A percentile compares a stretch with the other conserved stretches of the same genome.
Conservation (phyloP, 768 basidiomycete genomes). For the Tulasnella sp. region DNA sequence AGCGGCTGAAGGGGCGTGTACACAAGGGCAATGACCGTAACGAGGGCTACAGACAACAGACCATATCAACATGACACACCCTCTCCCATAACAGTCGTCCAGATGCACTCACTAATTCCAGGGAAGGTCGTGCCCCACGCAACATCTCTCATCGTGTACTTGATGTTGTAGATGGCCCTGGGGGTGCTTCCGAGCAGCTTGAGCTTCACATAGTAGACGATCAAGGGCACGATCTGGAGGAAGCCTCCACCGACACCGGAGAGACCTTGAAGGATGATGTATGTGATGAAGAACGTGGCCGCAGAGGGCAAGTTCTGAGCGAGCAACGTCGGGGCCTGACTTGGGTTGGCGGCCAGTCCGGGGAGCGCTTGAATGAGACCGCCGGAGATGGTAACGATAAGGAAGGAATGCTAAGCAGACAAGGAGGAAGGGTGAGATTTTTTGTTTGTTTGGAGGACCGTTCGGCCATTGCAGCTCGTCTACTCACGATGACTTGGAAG, state of each 20-base stretch:
- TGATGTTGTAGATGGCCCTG: constrained; percentile 71
- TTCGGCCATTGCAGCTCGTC: background rate
- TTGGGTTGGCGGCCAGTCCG: constrained; percentile 52
- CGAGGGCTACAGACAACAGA: constrained; percentile 58
- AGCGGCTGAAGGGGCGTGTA: constrained; percentile 89
- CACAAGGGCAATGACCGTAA: constrained; percentile 26
- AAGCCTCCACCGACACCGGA: constrained; percentile 71
- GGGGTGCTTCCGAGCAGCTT: constrained; percentile 82
- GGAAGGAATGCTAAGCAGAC: constrained; percentile 69
- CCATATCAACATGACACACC: too few species aligned
- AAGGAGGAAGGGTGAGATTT: background rate
- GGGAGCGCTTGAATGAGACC: constrained; percentile 69
- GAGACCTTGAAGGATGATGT: constrained; percentile 70
- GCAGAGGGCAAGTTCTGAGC: constrained; percentile 71
- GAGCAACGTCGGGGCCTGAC: constrained; percentile 54
- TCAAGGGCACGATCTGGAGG: constrained; percentile 60
- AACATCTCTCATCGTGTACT: constrained; percentile 43
- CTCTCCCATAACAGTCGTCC: too few species aligned
- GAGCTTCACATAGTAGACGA: constrained; percentile 85
- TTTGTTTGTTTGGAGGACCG: background rate
- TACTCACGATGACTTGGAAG: constrained; percentile 80
- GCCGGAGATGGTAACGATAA: constrained; percentile 75
- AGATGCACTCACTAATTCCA: constrained; percentile 15
- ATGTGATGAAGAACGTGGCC: constrained; percentile 88
- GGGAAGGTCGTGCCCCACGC: constrained; percentile 68